A percentile compares a stretch with the other conserved stretches of the same genome.
Conservation (phyloP, 2,329 filamentous ascomycete genomes). For the Dactylellina haptotyla region DNA sequence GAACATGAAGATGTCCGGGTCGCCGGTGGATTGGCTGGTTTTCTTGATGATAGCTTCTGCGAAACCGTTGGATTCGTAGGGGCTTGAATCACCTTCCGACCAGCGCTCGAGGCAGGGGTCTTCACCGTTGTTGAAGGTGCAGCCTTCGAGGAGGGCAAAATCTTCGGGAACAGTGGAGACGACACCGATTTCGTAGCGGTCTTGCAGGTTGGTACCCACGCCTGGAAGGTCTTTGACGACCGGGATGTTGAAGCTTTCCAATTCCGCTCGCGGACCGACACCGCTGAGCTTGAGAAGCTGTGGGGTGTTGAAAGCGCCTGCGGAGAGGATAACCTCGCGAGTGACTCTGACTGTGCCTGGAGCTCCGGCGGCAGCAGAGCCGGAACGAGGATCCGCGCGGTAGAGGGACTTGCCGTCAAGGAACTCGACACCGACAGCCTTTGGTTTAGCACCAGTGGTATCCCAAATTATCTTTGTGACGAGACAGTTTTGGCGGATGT, state of each 20-base stretch:
- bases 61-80: slow-evolving; percentile 48
- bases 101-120: slow-evolving; percentile 61
- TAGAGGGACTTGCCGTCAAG: slow-evolving; percentile 63
- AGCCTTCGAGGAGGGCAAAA: slow-evolving; percentile 61
- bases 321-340: slow-evolving; percentile 55
- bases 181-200: slow-evolving; percentile 69
- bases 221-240: slow-evolving; percentile 69
- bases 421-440: slow-evolving; percentile 63
- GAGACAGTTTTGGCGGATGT: slow-evolving; percentile 56
- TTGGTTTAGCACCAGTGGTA: slow-evolving; percentile 59
- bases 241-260: slow-evolving; percentile 56
- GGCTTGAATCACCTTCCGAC: slow-evolving; percentile 55
- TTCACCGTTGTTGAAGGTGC: slow-evolving; percentile 60
- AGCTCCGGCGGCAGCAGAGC: slow-evolving; percentile 54
- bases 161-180: slow-evolving; percentile 64
- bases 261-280: slow-evolving; percentile 51
- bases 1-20: slow-evolving; percentile 66
- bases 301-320: slow-evolving; percentile 55
- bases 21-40: slow-evolving; percentile 62
- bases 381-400: slow-evolving; percentile 62
- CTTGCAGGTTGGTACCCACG: slow-evolving; percentile 73
- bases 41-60: slow-evolving; percentile 40
- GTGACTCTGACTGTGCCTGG: slow-evolving; percentile 28
- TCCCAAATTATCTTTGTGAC: slow-evolving; percentile 63
- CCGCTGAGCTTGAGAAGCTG: slow-evolving; percentile 56